A percentile compares a stretch with the other conserved stretches of the same genome.
Evolutionary conservation across 192 early-diverging fungal genomes (phyloP).

Genomic region (Diversispora epigaea): DNA sequence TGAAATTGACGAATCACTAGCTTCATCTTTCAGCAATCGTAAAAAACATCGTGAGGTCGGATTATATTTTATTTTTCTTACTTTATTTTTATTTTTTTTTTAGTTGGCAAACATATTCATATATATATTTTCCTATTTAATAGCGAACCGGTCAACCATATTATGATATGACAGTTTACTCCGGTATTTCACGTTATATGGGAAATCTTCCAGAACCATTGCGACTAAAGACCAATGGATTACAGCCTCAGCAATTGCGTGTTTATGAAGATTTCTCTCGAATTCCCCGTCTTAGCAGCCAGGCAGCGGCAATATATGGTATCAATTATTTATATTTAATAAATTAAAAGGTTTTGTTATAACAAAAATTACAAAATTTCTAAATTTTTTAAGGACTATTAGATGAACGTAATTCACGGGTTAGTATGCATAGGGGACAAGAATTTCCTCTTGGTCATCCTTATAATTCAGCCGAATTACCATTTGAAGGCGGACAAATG

Average conservation of each 20-base stretch:
- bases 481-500: slow-evolving; percentile 27
- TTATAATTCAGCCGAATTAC: slow-evolving; percentile 12
- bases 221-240: slow-evolving; percentile 77
- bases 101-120: no score
- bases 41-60: slow-evolving; percentile 79
- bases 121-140: neutral
- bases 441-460: slow-evolving; percentile 9
- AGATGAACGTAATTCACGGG: slow-evolving; percentile 9
- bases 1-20: slow-evolving; percentile 89
- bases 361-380: neutral
- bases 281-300: slow-evolving; percentile 61
- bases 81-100: slow-evolving; percentile 3
- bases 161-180: slow-evolving; percentile 82
- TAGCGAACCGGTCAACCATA: slow-evolving; percentile 82
- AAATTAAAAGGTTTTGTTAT: slow-evolving; percentile 15
- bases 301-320: slow-evolving; percentile 43
- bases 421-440: slow-evolving; percentile 23
- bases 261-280: slow-evolving; percentile 85
- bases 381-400: neutral
- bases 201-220: slow-evolving; percentile 84
- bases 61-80: slow-evolving; percentile 8
- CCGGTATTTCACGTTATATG: slow-evolving; percentile 75
- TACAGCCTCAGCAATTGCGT: slow-evolving; percentile 74
- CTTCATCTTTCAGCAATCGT: slow-evolving; percentile 64
- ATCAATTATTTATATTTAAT: no score